Evolutionary conservation across 2,329 filamentous ascomycete genomes (phyloP).

Genomic region (Fusarium neocosmosporiellum): DNA sequence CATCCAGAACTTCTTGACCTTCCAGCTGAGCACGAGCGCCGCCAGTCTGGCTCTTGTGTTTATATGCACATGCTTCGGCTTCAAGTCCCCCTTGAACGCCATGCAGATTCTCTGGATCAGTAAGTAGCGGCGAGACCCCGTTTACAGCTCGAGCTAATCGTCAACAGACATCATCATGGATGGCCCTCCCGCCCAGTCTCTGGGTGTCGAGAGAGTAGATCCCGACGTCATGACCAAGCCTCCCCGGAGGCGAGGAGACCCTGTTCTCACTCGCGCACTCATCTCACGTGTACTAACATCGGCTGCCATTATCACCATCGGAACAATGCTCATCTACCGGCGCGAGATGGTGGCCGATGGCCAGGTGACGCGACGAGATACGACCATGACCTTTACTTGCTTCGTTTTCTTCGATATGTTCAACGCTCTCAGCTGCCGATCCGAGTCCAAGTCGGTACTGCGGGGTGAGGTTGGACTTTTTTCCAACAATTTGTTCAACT

Average conservation of each 20-base stretch:
- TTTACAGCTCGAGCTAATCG: conserved; percentile 21
- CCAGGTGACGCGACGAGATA: conserved; percentile 89
- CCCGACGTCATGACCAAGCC: conserved; percentile 93
- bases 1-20: conserved; percentile 98
- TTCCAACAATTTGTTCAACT: conserved; percentile 95
- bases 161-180: conserved; percentile 96
- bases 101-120: conserved; percentile 99
- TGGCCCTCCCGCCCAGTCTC: conserved; percentile 94
- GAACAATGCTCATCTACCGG: conserved; percentile 91
- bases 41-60: conserved; percentile 92
- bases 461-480: conserved; percentile 86
- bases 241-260: conserved; percentile 84
- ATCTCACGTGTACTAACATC: conserved; percentile 88
- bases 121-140: conserved; percentile 62
- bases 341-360: conserved; percentile 90
- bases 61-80: conserved; percentile 90
- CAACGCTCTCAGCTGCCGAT: conserved; percentile 93
- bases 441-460: conserved; percentile 88
- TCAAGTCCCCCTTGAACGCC: conserved; percentile 94
- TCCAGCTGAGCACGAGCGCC: conserved; percentile 96
- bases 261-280: conserved; percentile 87
- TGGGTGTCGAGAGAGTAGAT: conserved; percentile 95
- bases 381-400: conserved; percentile 99
- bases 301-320: conserved; percentile 88
- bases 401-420: conserved; percentile 99